These are phyloP conservation scores for Backusella circina DNA, from an alignment of 192 early-diverging fungal genomes.

Conservation along the genomic window DNA sequence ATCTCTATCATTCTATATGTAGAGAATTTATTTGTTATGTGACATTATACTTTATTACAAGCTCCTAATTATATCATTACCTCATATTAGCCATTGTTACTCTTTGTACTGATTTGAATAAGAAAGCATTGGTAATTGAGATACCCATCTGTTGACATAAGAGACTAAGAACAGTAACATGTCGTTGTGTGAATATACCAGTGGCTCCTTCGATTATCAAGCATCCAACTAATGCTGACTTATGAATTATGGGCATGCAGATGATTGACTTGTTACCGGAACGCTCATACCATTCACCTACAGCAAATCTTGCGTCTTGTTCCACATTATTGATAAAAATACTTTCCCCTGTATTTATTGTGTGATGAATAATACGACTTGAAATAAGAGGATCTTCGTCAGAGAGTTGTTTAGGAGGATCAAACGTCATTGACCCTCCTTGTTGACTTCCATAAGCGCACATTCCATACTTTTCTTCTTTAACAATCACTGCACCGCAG, in stretches of 20 bases:
- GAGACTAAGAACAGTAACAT: conserved; percentile 43
- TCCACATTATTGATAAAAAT: conserved; percentile 29
- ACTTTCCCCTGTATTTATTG: conserved; percentile 27
- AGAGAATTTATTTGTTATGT: neutral
- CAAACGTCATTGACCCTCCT: conserved; percentile 23
- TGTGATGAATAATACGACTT: conserved; percentile 27
- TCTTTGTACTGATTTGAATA: conserved; percentile 42
- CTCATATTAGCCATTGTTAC: conserved; percentile 31
- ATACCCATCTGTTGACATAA: conserved; percentile 50
- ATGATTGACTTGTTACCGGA: conserved; percentile 39
- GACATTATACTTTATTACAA: neutral
- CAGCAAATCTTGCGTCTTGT: conserved; percentile 26
- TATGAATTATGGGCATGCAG: conserved; percentile 46
- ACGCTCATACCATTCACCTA: conserved; percentile 32
- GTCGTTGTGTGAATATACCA: conserved; percentile 40
- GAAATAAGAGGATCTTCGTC: conserved; percentile 30
- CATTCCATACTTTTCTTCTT: conserved; percentile 29
- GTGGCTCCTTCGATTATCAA: conserved; percentile 41
- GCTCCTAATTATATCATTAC: neutral
- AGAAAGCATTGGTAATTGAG: conserved; percentile 46
- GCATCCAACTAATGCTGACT: conserved; percentile 36
- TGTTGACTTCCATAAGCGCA: conserved; percentile 33
- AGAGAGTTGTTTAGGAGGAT: conserved; percentile 23
- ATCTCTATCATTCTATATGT: conserved; percentile 32
- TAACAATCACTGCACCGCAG: conserved; percentile 34